Evolutionary conservation across 768 basidiomycete species (phyloP).

Genomic region (Rhodotorula kratochvilovae): DNA sequence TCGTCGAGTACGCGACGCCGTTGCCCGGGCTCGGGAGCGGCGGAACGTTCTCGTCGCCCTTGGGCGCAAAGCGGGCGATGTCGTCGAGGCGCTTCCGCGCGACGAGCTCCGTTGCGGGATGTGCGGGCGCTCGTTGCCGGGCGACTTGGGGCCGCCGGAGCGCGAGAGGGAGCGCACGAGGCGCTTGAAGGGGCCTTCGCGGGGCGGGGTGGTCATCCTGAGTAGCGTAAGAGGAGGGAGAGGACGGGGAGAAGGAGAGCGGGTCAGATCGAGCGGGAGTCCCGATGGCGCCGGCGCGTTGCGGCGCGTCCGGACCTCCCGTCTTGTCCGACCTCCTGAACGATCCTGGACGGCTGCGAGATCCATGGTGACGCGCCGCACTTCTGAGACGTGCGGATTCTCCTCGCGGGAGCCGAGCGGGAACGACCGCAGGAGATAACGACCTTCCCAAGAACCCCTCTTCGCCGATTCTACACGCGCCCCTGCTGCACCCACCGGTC

Average conservation of each 20-base stretch:
- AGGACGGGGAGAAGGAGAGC: neutral
- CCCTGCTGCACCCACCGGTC: conserved; percentile 36
- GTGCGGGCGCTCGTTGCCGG: conserved; percentile 9
- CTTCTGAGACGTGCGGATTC: too few species aligned
- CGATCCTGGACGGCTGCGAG: too few species aligned
- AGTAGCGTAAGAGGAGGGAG: fast-evolving
- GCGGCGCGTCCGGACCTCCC: too few species aligned
- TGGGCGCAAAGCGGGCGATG: neutral
- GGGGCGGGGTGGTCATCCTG: conserved; percentile 9
- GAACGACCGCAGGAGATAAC: too few species aligned
- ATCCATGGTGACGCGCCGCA: too few species aligned
- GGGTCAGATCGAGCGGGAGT: too few species aligned
- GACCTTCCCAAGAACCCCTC: too few species aligned
- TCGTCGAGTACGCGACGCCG: conserved; percentile 1
- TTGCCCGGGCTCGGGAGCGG: neutral
- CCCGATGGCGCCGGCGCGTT: too few species aligned
- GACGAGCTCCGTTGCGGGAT: neutral
- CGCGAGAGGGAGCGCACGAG: conserved; percentile 22
- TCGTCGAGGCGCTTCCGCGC: neutral
- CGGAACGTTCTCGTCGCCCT: neutral
- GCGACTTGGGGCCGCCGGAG: conserved; percentile 1
- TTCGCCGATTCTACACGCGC: neutral
- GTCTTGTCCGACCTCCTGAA: too few species aligned
- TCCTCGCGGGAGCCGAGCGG: too few species aligned
- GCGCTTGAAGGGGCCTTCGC: conserved; percentile 22